Evolutionary conservation across 345 rosid genomes (phyloP), one percentile per base, ranked within the genome.

Genomic region (Eutrema heterophyllum): DNA sequence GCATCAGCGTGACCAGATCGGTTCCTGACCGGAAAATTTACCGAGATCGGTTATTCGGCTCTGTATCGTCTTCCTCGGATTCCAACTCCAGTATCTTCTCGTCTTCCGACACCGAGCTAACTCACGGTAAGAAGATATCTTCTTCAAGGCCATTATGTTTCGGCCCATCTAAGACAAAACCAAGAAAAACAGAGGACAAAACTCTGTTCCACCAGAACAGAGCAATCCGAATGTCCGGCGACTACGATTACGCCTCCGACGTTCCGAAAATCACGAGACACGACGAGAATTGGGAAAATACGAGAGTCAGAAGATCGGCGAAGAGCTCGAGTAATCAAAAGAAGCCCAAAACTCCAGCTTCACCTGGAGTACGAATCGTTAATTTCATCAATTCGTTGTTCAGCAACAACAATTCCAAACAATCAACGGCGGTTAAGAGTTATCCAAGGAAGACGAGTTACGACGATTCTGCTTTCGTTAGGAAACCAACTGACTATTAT

Each of bases 271-370:
- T 83, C 32, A 80, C 84, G 5, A 82, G 62, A 68, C 38, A 73
- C 21, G 87, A 83, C 0, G 88, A 83, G n/a, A 60, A 27, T 9
- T 60, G 81, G 51, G 77, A 78, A 52, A 86, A 79, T 61, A 51
- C 83, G 2, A 88, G 85, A 78, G 83, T 84, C 18, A 62, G 52
- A 59, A 87, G 96, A 78, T 89, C 89, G 0, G 32, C 73, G 44
- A 89, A 86, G 79, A 83, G 86, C 72, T 83, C 86, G 68, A 68
- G 79, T 63, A 86, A 86, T 66, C 64, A 81, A 9, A 90, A 85
- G 85, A 88, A 87, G 68, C 84, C 83, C 62, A 89, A 87, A 68
- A 91, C 91, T 49, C 97, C 99, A 43, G 86, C 91, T 84, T 95
- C 99, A 7, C 97, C 99, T 0, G 93, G 83, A 2, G 89, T 88